Percentiles rank a stretch among this genome's conserved stretches.
phyloP scores from a whole-genome alignment of 306 rosid species.

The Prunus padus region DNA sequence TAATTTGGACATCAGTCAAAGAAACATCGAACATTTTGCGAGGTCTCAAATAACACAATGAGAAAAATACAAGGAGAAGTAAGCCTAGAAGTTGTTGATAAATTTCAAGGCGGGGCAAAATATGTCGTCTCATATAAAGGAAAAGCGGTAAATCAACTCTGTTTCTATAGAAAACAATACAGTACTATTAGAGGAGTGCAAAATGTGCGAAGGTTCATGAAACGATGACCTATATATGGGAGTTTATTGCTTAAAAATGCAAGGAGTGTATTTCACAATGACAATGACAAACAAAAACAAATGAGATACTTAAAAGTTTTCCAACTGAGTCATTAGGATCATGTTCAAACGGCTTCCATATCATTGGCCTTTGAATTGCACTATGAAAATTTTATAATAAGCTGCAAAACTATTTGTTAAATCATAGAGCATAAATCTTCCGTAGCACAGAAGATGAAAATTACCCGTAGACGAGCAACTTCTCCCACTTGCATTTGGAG shows the following conservation, averaged over 20 bases:
- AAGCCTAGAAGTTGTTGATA: neutral
- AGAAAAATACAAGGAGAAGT: neutral
- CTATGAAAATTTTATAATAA: neutral
- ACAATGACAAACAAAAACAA: neutral
- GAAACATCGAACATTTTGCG: neutral
- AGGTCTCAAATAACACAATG: neutral
- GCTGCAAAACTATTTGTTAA: neutral
- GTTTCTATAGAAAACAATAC: neutral
- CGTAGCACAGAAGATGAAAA: slow-evolving; percentile 3
- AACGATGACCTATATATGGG: neutral
- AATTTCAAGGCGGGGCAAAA: neutral
- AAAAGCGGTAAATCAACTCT: neutral
- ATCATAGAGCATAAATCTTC: neutral
- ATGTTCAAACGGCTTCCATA: too few relatives aligned
- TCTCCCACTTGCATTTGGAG: slow-evolving; percentile 87
- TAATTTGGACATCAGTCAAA: neutral
- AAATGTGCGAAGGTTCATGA: neutral
- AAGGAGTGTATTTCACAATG: neutral
- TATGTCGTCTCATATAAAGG: neutral
- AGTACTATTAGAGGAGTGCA: neutral
- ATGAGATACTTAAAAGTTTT: neutral
- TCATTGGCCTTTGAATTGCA: neutral
- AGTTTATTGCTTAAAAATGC: neutral
- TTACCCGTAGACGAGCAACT: slow-evolving; percentile 95
- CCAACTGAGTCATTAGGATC: neutral